Percentiles rank a stretch among this genome's conserved stretches.
Evolutionary conservation across 2,329 filamentous ascomycete species (phyloP).

Genomic region (Eurotiales sp.): DNA sequence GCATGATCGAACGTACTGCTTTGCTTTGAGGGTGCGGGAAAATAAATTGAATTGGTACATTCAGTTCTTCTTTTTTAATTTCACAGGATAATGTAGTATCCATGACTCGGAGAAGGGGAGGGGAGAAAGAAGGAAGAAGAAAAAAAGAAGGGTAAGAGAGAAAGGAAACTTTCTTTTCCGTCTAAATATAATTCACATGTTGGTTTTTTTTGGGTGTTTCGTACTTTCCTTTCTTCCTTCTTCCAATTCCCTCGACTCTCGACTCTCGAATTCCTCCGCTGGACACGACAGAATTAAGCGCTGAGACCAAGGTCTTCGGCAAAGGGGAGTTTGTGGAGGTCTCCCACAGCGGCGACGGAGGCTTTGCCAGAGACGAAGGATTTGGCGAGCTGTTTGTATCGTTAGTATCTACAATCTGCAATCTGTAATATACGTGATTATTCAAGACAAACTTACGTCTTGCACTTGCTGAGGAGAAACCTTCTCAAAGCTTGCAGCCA

Average conservation of each 20-base stretch:
- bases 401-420: conserved; percentile 20
- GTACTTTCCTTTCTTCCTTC: neutral
- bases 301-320: conserved; percentile 91
- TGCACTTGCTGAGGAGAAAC: conserved; percentile 83
- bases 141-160: neutral
- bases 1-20: no score
- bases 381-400: conserved; percentile 69
- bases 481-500: conserved; percentile 72
- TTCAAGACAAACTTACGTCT: conserved; percentile 62
- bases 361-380: conserved; percentile 83
- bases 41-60: neutral
- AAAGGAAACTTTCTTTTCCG: neutral
- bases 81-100: no score
- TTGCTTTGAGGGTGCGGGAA: no score
- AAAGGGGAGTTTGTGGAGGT: conserved; percentile 85
- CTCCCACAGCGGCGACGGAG: conserved; percentile 82
- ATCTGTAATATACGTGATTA: conserved; percentile 2
- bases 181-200: neutral
- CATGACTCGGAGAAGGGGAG: no score
- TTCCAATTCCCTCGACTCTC: neutral
- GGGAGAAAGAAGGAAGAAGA: neutral
- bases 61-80: neutral
- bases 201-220: neutral
- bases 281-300: conserved; percentile 61
- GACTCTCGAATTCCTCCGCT: neutral